Conservation (phyloP, 371 early-diverging fungal genomes). For the Apophysomyces ossiformis region DNA sequence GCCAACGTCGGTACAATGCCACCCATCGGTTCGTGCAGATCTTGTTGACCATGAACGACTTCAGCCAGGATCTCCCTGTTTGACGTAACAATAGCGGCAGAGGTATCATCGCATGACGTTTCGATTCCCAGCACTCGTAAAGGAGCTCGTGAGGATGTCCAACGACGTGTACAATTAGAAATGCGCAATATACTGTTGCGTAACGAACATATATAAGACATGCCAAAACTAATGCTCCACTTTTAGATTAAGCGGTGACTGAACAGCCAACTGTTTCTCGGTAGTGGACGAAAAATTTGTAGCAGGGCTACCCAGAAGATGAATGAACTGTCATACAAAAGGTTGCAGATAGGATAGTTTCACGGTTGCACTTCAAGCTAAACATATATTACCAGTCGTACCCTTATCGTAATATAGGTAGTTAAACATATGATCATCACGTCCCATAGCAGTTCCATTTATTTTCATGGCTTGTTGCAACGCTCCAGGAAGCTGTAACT, state of each 20-base stretch:
- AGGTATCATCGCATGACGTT: conserved; percentile 87
- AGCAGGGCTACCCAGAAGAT: not conserved
- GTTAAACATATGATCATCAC: no score
- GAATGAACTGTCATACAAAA: not conserved
- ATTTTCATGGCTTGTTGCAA: no score
- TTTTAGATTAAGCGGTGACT: not conserved
- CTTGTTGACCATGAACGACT: conserved; percentile 68
- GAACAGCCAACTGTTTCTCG: not conserved
- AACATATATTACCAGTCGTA: no score
- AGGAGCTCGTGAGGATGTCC: conserved; percentile 9
- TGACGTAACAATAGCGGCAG: conserved; percentile 78
- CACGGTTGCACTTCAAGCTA: no score
- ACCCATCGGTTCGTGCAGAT: conserved; percentile 78
- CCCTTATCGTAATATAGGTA: no score
- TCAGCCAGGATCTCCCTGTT: conserved; percentile 72
- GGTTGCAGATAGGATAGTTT: no score
- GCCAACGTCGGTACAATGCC: conserved; percentile 86
- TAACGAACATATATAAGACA: not conserved
- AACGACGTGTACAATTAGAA: not conserved
- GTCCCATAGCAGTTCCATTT: no score
- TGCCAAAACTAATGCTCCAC: not conserved
- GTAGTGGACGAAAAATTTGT: not conserved
- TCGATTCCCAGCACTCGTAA: conserved; percentile 74
- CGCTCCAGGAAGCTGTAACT: no score
- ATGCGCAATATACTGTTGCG: not conserved